Base-by-base conservation (phyloP, 2,329 filamentous ascomycete genomes). In the Dactylella cylindrospora region DNA sequence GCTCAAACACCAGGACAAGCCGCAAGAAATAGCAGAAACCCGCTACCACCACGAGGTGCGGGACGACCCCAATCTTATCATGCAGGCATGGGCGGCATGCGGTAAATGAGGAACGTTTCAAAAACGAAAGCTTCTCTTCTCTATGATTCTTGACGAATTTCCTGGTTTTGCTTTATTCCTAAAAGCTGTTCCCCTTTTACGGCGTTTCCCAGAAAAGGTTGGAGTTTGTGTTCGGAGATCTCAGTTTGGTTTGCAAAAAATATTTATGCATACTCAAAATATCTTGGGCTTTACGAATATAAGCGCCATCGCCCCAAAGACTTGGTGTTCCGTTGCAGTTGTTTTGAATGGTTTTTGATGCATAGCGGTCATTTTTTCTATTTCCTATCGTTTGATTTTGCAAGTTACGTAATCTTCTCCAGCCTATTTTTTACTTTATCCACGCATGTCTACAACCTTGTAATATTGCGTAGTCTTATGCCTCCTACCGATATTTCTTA, bases 321-420 rank as follows among this genome's bases (percentile, higher is more conserved):
- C 22, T 23, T 31, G 35, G 17, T 47, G 44, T 52, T 3, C 29
- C 20, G 15, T 4, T 39, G 38, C 12, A 15, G 29, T 46, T 41
- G 28, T 20, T 54, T 40, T 49, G 8, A 17, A 40, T 19, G 25
- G 20, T 29, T 28, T 32, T 28, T 53, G 20, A 62, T 62, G 57
- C 57, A 62, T 62, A 62, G 57, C 57, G 57, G 54, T 62, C 50
- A 53, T 47, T 47, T 40, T 46, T 29, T 45, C 41, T 47, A 54
- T 49, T 54, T 29, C 54, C 22, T 32, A 53, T 12, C 10, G 47
- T 36, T 12, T 51, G 29, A 44, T 31, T 28, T 52, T 49, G n/a
- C n/a, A n/a, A n/a, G n/a, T n/a, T 47, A 32, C 15, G 29, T 19
- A 33, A 35, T n/a, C 44, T 29, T 10, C 20, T 32, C 23, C 35